phyloP scores from a whole-genome alignment of 805 yeast species.

The Wickerhamomyces bisporus region DNA sequence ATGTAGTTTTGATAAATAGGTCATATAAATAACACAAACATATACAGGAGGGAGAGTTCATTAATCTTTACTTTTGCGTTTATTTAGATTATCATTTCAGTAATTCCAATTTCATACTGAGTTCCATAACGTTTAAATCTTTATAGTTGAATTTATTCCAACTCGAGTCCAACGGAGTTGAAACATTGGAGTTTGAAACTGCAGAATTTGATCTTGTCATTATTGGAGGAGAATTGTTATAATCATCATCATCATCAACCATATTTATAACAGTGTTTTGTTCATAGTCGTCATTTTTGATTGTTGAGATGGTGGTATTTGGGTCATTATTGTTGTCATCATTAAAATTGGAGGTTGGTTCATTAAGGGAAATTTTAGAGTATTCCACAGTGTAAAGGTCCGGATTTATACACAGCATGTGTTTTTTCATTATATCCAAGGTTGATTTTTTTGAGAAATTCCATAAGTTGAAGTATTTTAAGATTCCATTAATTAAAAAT shows the following conservation, averaged over 20 bases:
- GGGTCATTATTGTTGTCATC: no score
- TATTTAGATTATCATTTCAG: constrained; percentile 2
- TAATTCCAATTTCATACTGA: constrained; percentile 14
- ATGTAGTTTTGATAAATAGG: not conserved
- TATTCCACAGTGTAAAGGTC: constrained; percentile 10
- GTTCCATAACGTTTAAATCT: constrained; percentile 17
- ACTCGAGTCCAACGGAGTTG: not conserved
- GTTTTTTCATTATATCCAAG: constrained; percentile 3
- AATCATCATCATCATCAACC: not conserved
- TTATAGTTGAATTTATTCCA: constrained; percentile 14
- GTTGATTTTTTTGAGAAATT: not conserved
- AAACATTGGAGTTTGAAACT: not conserved
- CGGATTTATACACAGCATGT: constrained; percentile 19
- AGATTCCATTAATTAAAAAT: constrained; percentile 16
- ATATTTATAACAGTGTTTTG: not conserved
- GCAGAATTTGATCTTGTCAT: constrained; percentile 1
- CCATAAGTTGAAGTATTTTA: constrained; percentile 18
- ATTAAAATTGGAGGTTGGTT: not conserved
- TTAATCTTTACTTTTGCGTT: not conserved
- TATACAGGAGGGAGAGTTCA: not conserved
- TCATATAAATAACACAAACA: not conserved
- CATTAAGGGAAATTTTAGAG: not conserved
- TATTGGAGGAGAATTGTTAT: not conserved
- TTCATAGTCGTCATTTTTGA: not conserved
- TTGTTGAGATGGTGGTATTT: not conserved